Conservation (phyloP, 2,329 filamentous ascomycete genomes). For the Emericellopsis atlantica region DNA sequence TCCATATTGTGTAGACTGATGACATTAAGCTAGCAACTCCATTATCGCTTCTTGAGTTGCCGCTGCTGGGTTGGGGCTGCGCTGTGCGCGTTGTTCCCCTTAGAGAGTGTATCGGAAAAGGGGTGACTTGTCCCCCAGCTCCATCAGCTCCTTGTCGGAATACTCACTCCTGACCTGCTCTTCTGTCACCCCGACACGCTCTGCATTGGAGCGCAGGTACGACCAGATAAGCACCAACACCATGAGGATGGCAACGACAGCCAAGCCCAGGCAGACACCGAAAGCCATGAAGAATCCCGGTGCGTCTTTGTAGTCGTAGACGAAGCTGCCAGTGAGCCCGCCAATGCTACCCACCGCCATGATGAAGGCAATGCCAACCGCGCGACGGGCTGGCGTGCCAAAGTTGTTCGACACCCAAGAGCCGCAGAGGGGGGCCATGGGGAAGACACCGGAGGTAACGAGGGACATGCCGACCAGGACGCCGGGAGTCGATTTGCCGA, state of each 20-base stretch:
- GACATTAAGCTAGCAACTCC: too few relatives aligned
- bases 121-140: slow-evolving; percentile 12
- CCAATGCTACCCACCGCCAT: slow-evolving; percentile 7
- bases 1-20: too few relatives aligned
- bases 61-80: too few relatives aligned
- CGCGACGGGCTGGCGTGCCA: slow-evolving; percentile 13
- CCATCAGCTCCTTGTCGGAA: slow-evolving; percentile 7
- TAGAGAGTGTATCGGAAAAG: slow-evolving; percentile 11
- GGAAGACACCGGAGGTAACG: slow-evolving; percentile 55
- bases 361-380: slow-evolving; percentile 15
- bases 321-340: slow-evolving; percentile 4
- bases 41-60: too few relatives aligned
- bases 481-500: background rate
- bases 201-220: background rate
- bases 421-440: slow-evolving; percentile 11
- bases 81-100: too few relatives aligned
- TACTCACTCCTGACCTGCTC: slow-evolving; percentile 10
- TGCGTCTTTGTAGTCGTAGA: slow-evolving; percentile 3
- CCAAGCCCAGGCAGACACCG: slow-evolving; percentile 11
- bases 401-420: slow-evolving; percentile 21
- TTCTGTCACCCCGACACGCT: background rate
- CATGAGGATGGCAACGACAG: slow-evolving; percentile 8
- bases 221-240: background rate
- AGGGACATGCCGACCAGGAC: slow-evolving; percentile 48
- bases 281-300: slow-evolving; percentile 2